Base-by-base conservation (phyloP, 2,329 filamentous ascomycete species). In the Amphichorda felina region DNA sequence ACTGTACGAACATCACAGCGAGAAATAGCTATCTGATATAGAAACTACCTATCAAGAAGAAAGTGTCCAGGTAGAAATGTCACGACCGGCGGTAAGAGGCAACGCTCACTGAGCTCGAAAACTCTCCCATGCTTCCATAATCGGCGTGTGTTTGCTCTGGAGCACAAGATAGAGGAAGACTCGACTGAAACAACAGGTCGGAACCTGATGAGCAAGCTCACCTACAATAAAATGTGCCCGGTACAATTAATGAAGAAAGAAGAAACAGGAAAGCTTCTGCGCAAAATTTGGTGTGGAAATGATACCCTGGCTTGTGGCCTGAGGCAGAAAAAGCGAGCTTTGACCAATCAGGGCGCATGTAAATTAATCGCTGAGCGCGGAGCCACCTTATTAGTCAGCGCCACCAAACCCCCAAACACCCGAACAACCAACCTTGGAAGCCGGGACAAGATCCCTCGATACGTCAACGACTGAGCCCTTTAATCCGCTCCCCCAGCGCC, bases 41-140 rank as follows among this genome's bases (percentile, higher is more conserved):
- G 6, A 24, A 24, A 24, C 21, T 24, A 10, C 21, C 21, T 10
- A 24, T 35, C 34, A 35, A 29, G n/a, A 25, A 13, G 17, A 4
- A 25, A 16, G 9, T 7, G 10, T 5, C 6, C 15, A 29, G 13
- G 13, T 13, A 26, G 27, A 40, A 45, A 75, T 80, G 75, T 80
- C 64, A 77, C 75, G 68, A 75, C 75, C 75, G 75, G 71, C 76
- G 75, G 76, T 81, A 80, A 80, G 75, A 77, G 70, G 69, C 70
- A 69, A 47, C 62, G 68, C 60, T 75, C 73, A 73, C 66, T 48
- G 68, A 75, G 66, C 60, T 57, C 57, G 54, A 55, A 43, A 59
- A 56, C 65, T 71, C 72, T 80, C 63, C 64, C 71, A 70, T 74
- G 73, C 72, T 77, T 80, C 76, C 76, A 80, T 76, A 77, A 75